phyloP scores from a whole-genome alignment of 139 green algal species.

The Chlorella sp. region DNA sequence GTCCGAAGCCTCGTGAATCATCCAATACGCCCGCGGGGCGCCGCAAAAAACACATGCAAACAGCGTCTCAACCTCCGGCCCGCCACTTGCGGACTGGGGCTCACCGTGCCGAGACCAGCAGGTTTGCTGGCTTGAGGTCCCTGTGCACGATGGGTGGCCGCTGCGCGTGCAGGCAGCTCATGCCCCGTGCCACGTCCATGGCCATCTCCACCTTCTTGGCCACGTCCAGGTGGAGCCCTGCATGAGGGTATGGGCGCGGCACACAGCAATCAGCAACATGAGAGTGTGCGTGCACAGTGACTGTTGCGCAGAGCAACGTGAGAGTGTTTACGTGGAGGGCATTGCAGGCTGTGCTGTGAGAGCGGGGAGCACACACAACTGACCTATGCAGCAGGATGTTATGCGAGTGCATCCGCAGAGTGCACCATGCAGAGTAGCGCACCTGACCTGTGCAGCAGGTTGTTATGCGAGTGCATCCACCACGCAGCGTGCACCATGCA shows the following conservation, averaged over 20 bases:
- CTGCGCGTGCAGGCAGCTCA: slow-evolving; percentile 51
- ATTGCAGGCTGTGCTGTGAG: no score
- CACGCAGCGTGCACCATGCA: no score
- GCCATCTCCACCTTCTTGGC: slow-evolving; percentile 41
- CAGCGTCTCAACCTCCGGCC: no score
- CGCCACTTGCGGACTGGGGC: no score
- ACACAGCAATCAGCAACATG: neutral
- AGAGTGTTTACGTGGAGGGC: no score
- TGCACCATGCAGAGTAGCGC: neutral
- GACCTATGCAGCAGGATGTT: neutral
- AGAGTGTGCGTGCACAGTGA: neutral
- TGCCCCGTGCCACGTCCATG: slow-evolving; percentile 49
- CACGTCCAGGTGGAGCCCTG: slow-evolving; percentile 24
- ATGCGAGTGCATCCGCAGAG: neutral
- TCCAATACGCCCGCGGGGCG: no score
- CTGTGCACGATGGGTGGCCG: slow-evolving; percentile 40
- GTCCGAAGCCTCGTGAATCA: no score
- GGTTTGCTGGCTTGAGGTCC: slow-evolving; percentile 55
- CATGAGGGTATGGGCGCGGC: neutral
- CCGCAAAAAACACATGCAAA: no score
- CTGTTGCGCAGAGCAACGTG: neutral
- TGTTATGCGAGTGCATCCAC: slow-evolving; percentile 28
- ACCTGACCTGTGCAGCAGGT: slow-evolving; percentile 20
- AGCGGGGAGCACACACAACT: neutral
- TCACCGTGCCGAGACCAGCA: slow-evolving; percentile 38